A percentile compares a stretch with the other conserved stretches of the same genome.
These are phyloP conservation scores for Aspergillus bertholletiae DNA, from an alignment of 495 filamentous ascomycete genomes.

Conservation along the genomic window DNA sequence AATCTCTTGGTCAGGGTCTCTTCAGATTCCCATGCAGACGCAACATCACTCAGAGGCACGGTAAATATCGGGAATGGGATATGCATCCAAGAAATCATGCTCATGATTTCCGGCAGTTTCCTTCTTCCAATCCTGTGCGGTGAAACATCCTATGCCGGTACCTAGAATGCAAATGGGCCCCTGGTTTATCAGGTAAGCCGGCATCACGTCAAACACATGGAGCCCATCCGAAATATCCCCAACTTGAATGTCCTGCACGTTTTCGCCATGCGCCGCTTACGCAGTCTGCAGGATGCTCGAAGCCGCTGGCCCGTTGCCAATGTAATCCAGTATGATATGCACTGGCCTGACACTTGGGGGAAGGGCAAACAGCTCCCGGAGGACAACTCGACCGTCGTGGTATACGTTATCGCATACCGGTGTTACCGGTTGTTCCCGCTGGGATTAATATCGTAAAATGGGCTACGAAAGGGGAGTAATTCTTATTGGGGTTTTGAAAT, in stretches of 20 bases:
- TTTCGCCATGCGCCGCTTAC: not conserved
- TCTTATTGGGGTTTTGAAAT: no score
- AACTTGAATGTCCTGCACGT: constrained; percentile 2
- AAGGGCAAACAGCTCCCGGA: not conserved
- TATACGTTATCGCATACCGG: no score
- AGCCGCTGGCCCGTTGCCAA: not conserved
- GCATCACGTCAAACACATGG: constrained; percentile 1
- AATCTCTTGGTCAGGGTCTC: not conserved
- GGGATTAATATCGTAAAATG: no score
- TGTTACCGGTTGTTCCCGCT: no score
- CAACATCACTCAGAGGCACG: not conserved
- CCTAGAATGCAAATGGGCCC: constrained; percentile 7
- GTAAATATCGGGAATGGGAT: not conserved
- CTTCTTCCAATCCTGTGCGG: not conserved
- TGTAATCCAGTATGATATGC: constrained; percentile 6
- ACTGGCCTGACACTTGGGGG: constrained; percentile 1
- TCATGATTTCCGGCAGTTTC: constrained; percentile 2
- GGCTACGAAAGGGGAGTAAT: no score
- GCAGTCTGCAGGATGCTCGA: not conserved
- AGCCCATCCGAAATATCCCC: not conserved
- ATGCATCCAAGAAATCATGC: not conserved
- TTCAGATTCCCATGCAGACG: constrained; percentile 2
- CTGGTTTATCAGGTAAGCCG: not conserved
- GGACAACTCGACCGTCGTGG: not conserved
- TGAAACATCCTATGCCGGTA: constrained; percentile 3